Evolutionary conservation across 306 rosid species (phyloP).

Genomic region (Abrus precatorius): DNA sequence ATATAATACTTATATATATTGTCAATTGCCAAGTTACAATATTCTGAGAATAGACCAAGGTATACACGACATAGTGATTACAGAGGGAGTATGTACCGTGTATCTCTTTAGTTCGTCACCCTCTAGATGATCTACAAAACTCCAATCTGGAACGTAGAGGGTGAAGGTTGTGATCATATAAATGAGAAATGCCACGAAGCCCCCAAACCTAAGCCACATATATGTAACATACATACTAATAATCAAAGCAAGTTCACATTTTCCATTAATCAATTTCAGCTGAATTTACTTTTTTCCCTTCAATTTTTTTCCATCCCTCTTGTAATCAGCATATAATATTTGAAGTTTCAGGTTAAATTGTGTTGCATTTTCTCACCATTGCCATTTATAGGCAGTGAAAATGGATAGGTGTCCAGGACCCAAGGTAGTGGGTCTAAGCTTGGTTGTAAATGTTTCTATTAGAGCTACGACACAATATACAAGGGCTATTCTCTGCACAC

Average conservation of each 20-base stretch:
- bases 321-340: not conserved
- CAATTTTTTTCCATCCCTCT: not conserved
- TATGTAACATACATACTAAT: not conserved
- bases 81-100: conserved; percentile 54
- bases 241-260: conserved; percentile 37
- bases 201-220: conserved; percentile 72
- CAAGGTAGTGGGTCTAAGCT: conserved; percentile 68
- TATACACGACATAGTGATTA: not conserved
- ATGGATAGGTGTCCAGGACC: conserved; percentile 61
- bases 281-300: not conserved
- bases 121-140: conserved; percentile 53
- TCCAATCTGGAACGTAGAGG: conserved; percentile 89
- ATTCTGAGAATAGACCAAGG: not conserved
- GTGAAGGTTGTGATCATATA: conserved; percentile 80
- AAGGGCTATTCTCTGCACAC: conserved; percentile 84
- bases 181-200: conserved; percentile 68
- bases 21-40: not conserved
- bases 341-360: not conserved
- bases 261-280: not conserved
- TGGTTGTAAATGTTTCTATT: conserved; percentile 78
- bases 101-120: conserved; percentile 44
- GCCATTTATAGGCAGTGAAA: conserved; percentile 84
- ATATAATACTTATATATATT: not conserved
- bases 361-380: conserved; percentile 63
- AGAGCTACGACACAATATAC: conserved; percentile 82